A percentile compares a stretch with the other conserved stretches of the same genome.
Conservation (phyloP, 768 basidiomycete genomes). For the Russula brevipes region DNA sequence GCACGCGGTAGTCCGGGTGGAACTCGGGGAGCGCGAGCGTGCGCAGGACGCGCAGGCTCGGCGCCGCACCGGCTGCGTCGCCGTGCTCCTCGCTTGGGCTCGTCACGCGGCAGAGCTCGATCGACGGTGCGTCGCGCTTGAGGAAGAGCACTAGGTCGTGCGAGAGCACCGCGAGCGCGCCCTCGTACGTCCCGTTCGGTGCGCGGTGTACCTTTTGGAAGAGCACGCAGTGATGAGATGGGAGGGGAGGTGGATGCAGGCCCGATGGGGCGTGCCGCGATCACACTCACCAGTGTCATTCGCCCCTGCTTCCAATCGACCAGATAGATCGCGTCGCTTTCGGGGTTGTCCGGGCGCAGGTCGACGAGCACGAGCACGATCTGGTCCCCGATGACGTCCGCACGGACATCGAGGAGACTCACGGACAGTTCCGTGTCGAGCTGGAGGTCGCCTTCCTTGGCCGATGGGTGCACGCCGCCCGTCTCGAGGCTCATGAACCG, state of each 20-base stretch:
- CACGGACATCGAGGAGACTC: slow-evolving; percentile 4
- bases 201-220: slow-evolving; percentile 13
- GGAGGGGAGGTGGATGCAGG: neutral
- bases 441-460: neutral
- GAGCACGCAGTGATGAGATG: neutral
- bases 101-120: slow-evolving; percentile 16
- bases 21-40: slow-evolving; percentile 14
- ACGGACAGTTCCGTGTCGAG: slow-evolving; percentile 12
- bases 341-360: neutral
- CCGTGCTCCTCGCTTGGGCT: neutral
- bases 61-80: neutral
- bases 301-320: slow-evolving; percentile 9
- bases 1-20: slow-evolving; percentile 2
- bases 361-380: slow-evolving; percentile 13
- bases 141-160: slow-evolving; percentile 14
- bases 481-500: slow-evolving; percentile 18
- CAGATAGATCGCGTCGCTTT: slow-evolving; percentile 1
- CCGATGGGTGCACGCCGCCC: neutral
- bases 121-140: neutral
- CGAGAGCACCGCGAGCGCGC: slow-evolving; percentile 16
- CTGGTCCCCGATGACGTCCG: slow-evolving; percentile 2
- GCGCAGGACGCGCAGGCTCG: slow-evolving; percentile 2
- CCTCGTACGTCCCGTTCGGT: slow-evolving; percentile 15
- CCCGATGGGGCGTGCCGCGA: neutral
- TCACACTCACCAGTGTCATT: slow-evolving; percentile 5